Base-by-base conservation (phyloP, 371 early-diverging fungal genomes). In the Rhizopus delemar region DNA sequence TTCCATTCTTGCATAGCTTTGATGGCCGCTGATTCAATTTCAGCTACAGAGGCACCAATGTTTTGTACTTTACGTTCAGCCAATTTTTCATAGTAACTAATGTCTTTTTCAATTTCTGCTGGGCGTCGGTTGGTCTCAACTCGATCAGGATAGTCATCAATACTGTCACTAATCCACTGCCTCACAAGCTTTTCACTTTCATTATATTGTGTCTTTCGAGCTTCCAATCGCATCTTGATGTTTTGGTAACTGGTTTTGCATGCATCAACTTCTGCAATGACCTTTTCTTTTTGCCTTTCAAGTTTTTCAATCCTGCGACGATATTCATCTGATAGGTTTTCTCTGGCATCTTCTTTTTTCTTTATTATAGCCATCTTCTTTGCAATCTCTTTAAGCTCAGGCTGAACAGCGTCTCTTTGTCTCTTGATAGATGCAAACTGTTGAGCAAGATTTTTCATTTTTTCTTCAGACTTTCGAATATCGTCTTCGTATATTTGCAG, bases 81-180 rank as follows among this genome's bases (percentile, higher is more conserved):
- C 0, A 46, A 12, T 0, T 0, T 34, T 12, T 57, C 34, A 6
- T 41, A 16, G 8, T 38, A 35, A 5, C 5, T 53, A 12, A 58
- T 55, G 0, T 57, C 53, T n/a, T 38, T 78, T 56, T 89, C 85
- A 29, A 95, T 70, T 38, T 80, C 78, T 4, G 73, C 67, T 0
- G 75, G 70, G 4, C 75, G 46, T 22, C 74, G 71, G 7, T 66
- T 73, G 1, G 85, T 83, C 13, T 80, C 66, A 0, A 92, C 86
- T 8, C 91, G 88, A 53, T 88, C 84, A 0, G 81, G 78, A 52
- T 88, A 86, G 41, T 86, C 85, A 29, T 69, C 70, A 53, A 60
- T 66, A 0, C 86, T 90, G 57, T 85, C 66, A 7, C 57, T 63
- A 3, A 69, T 82, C 55, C 77, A 80, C 22, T 73, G 77, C 64